These are phyloP conservation scores for Colletotrichum sp. DNA, from an alignment of 2,329 filamentous ascomycete species.

Conservation along the genomic window DNA sequence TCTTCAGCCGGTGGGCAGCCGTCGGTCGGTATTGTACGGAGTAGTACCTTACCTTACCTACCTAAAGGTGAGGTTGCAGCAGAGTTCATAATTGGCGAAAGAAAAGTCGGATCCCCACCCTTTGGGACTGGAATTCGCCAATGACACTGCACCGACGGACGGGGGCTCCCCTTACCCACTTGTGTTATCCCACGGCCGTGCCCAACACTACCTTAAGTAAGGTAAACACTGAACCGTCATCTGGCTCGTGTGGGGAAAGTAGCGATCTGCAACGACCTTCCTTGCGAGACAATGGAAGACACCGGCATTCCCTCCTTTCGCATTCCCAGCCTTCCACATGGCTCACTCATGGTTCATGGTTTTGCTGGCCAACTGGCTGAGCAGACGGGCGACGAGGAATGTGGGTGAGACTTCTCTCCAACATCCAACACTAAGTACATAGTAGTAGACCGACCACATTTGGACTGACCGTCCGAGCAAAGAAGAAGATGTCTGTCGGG, in stretches of 20 bases:
- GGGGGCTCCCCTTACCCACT: background rate
- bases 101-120: no score
- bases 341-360: background rate
- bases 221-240: background rate
- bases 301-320: background rate
- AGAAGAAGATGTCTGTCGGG: background rate
- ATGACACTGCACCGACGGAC: no score
- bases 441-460: background rate
- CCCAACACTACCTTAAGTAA: no score
- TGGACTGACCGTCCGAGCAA: background rate
- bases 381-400: background rate
- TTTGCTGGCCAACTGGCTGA: background rate
- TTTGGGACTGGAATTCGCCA: no score
- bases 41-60: background rate
- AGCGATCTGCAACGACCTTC: background rate
- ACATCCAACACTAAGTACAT: background rate
- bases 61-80: conserved; percentile 6
- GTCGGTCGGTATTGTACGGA: background rate
- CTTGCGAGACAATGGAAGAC: background rate
- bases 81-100: background rate
- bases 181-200: no score
- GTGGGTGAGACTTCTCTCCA: background rate
- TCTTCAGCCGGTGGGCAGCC: background rate
- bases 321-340: background rate
- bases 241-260: conserved; percentile 1